Conservation (phyloP, 108 stramenopile species). For the Schizochytrium sp. region DNA sequence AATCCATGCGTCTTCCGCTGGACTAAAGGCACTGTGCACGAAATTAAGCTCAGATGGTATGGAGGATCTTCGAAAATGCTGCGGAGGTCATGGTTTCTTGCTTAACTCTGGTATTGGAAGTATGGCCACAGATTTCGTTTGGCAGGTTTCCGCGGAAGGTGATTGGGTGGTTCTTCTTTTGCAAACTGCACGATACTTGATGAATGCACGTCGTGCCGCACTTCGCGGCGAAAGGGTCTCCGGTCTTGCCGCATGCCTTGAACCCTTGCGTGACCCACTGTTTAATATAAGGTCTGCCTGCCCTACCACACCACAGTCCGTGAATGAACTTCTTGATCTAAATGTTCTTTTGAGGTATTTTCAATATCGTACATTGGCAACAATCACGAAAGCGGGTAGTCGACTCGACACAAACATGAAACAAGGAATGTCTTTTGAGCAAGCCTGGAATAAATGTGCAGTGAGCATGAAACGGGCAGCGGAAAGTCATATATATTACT, state of each 20-base stretch:
- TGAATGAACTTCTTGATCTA: conserved; percentile 70
- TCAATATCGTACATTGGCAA: conserved; percentile 81
- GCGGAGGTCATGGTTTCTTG: conserved; percentile 72
- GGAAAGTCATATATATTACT: conserved; percentile 81
- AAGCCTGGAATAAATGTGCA: conserved; percentile 86
- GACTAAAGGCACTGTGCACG: conserved; percentile 72
- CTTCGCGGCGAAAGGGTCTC: background rate
- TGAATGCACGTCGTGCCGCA: background rate
- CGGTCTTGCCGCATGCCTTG: conserved; percentile 11
- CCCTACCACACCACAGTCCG: conserved; percentile 65
- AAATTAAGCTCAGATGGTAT: conserved; percentile 60
- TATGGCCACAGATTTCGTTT: conserved; percentile 51
- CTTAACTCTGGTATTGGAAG: conserved; percentile 58
- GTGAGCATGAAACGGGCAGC: conserved; percentile 83
- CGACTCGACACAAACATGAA: conserved; percentile 75
- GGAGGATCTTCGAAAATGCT: conserved; percentile 71
- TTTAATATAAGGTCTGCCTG: background rate
- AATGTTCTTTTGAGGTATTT: conserved; percentile 76
- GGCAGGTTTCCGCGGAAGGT: conserved; percentile 61
- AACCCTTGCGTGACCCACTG: background rate
- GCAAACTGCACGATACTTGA: conserved; percentile 58
- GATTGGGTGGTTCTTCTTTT: conserved; percentile 56
- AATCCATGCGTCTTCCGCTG: conserved; percentile 69
- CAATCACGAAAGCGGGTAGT: conserved; percentile 79
- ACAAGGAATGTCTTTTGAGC: conserved; percentile 71